Conservation (phyloP, 352 stramenopile genomes). For the Phytophthora litchii region DNA sequence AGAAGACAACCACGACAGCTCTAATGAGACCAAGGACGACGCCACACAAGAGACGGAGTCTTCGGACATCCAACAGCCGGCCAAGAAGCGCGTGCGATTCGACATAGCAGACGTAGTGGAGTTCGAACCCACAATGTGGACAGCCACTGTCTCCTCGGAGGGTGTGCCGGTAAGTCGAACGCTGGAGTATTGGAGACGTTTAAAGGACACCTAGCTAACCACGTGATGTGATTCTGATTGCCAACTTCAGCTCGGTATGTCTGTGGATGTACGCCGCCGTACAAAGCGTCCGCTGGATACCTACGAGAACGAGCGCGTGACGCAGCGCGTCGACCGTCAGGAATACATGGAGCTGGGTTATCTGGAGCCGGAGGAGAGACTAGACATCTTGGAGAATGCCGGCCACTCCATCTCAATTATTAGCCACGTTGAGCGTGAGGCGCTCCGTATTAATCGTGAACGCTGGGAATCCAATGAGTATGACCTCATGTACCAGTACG, state of each 20-base stretch:
- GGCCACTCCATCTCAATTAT: conserved; percentile 70
- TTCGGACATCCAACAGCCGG: conserved; percentile 11
- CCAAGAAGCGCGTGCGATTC: conserved; percentile 61
- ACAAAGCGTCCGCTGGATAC: conserved; percentile 67
- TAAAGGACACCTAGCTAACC: conserved; percentile 5
- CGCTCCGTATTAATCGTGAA: conserved; percentile 77
- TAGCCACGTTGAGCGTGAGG: conserved; percentile 69
- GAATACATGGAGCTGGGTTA: conserved; percentile 88
- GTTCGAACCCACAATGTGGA: conserved; percentile 86
- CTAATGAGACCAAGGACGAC: conserved; percentile 6
- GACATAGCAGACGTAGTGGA: conserved; percentile 70
- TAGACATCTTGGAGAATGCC: conserved; percentile 76
- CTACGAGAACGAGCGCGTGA: conserved; percentile 64
- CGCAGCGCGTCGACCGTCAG: conserved; percentile 61
- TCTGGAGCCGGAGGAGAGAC: conserved; percentile 74
- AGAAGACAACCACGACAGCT: conserved; percentile 22
- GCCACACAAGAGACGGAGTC: conserved; percentile 6
- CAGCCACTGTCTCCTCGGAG: conserved; percentile 77
- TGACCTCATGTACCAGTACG: conserved; percentile 84
- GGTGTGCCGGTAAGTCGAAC: conserved; percentile 64
- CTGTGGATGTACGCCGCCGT: conserved; percentile 64
- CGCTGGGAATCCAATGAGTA: conserved; percentile 89
- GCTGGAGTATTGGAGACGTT: not conserved
- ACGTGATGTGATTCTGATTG: conserved; percentile 7
- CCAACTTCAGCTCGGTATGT: conserved; percentile 62